phyloP scores from a whole-genome alignment of 495 filamentous ascomycete species.

The Neurospora hispaniola region DNA sequence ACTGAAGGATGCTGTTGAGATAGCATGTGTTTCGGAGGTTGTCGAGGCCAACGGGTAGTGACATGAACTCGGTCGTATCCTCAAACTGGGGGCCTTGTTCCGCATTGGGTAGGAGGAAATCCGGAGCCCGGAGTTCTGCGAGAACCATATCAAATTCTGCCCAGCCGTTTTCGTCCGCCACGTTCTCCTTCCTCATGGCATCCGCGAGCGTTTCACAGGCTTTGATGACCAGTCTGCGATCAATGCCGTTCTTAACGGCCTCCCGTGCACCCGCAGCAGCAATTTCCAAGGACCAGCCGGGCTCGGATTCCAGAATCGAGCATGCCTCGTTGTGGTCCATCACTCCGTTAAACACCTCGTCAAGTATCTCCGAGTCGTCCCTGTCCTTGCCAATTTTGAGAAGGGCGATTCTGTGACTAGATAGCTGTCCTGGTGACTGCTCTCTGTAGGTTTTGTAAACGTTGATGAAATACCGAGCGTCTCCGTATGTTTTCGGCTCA shows the following conservation, averaged over 20 bases:
- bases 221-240: neutral
- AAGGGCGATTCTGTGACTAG: constrained; percentile 10
- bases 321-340: constrained; percentile 17
- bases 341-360: constrained; percentile 3
- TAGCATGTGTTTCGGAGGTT: constrained; percentile 99
- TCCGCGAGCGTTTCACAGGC: neutral
- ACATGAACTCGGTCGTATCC: constrained; percentile 8
- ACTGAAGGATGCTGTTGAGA: constrained; percentile 91
- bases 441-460: constrained; percentile 12
- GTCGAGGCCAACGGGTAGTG: constrained; percentile 70
- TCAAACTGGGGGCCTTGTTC: neutral
- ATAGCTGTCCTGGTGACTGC: constrained; percentile 15
- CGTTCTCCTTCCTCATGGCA: neutral
- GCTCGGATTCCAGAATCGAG: constrained; percentile 3
- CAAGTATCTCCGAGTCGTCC: constrained; percentile 6
- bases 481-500: neutral
- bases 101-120: neutral
- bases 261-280: constrained; percentile 11
- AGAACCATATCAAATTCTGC: neutral
- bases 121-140: neutral
- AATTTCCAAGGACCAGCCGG: constrained; percentile 11
- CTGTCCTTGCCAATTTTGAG: constrained; percentile 17
- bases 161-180: neutral
- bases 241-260: neutral
- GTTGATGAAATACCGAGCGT: constrained; percentile 10